Evolutionary conservation across 129 eudicot genomes (phyloP).

Genomic region (Chrysanthemum lavandulifolium): DNA sequence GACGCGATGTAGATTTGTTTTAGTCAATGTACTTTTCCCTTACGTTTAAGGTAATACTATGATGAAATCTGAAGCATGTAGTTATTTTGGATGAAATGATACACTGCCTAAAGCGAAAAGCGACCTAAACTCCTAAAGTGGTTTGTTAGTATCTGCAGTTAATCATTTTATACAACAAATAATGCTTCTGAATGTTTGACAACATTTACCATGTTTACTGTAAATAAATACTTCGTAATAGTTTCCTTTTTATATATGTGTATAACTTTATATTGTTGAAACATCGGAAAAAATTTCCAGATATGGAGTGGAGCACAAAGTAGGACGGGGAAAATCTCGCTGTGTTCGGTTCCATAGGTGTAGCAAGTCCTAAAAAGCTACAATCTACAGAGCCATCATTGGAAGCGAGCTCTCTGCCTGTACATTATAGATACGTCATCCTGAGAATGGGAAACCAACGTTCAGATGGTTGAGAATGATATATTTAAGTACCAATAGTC

Average conservation of each 20-base stretch:
- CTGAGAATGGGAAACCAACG: slow-evolving; percentile 70
- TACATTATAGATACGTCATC: slow-evolving; percentile 46
- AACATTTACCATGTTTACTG: slow-evolving; percentile 9
- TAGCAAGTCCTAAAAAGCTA: slow-evolving; percentile 53
- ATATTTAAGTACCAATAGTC: too few species aligned
- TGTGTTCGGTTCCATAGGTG: slow-evolving; percentile 46
- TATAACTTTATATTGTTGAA: background rate
- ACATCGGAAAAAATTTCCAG: slow-evolving; percentile 2
- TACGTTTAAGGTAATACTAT: background rate
- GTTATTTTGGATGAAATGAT: background rate
- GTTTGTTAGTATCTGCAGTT: background rate
- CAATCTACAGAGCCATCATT: slow-evolving; percentile 35
- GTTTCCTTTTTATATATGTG: too few species aligned
- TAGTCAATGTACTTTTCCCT: background rate
- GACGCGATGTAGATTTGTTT: background rate
- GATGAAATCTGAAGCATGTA: background rate
- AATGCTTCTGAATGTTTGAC: background rate
- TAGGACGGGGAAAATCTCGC: slow-evolving; percentile 84
- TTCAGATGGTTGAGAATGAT: slow-evolving; percentile 60
- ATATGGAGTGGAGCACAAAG: slow-evolving; percentile 79
- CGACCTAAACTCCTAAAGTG: background rate
- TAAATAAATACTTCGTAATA: too few species aligned
- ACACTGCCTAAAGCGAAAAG: background rate
- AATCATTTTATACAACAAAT: background rate
- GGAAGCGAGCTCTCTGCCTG: background rate